These are phyloP conservation scores for Trypanosoma mega DNA, from an alignment of 208 protist species.

Conservation along the genomic window DNA sequence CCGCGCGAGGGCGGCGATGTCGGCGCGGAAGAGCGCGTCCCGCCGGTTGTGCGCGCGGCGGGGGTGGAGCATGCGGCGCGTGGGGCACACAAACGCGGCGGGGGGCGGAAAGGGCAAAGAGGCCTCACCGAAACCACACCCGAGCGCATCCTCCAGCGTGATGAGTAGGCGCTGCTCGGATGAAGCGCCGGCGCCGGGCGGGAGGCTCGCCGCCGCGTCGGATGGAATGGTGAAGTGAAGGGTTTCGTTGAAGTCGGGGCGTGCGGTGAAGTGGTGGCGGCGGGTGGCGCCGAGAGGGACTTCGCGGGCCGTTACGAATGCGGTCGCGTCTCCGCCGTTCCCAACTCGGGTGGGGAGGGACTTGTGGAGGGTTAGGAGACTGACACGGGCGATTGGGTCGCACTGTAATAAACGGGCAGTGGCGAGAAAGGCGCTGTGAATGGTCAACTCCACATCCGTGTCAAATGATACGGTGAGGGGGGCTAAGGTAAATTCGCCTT, in stretches of 20 bases:
- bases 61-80: constrained; percentile 82
- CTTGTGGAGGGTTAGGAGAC: constrained; percentile 64
- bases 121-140: constrained; percentile 55
- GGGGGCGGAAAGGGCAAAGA: constrained; percentile 81
- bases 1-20: constrained; percentile 48
- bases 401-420: constrained; percentile 71
- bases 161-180: constrained; percentile 59
- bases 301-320: constrained; percentile 13
- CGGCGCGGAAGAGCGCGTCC: constrained; percentile 57
- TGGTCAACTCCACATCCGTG: constrained; percentile 61
- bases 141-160: constrained; percentile 43
- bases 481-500: not conserved
- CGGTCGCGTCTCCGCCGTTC: not conserved
- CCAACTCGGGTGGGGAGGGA: constrained; percentile 14
- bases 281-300: constrained; percentile 14
- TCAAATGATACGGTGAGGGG: constrained; percentile 67
- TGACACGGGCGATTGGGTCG: constrained; percentile 67
- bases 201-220: not conserved
- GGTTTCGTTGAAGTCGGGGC: constrained; percentile 27
- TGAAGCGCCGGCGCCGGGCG: no score
- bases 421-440: constrained; percentile 73
- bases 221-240: constrained; percentile 14
- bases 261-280: constrained; percentile 23
- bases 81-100: no score
- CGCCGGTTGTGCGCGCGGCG: constrained; percentile 58